phyloP scores from a whole-genome alignment of 352 stramenopile species.

The Phytophthora aleatoria region DNA sequence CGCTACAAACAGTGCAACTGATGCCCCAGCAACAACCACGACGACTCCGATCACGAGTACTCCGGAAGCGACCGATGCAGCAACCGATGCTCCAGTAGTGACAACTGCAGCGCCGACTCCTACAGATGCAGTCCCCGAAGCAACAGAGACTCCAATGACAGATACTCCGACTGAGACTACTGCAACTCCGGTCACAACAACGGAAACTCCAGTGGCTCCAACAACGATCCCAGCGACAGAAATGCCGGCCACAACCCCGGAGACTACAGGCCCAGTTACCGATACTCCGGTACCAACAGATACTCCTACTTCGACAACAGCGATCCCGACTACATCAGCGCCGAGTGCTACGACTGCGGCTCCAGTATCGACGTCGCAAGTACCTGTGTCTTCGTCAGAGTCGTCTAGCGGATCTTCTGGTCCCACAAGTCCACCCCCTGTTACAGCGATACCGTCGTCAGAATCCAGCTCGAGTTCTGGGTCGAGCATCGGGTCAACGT shows the following conservation, averaged over 20 bases:
- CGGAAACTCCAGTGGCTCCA: not conserved
- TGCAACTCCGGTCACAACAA: not conserved
- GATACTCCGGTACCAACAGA: not conserved
- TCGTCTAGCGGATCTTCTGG: slow-evolving; percentile 12
- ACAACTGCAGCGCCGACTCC: not conserved
- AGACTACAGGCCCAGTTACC: not conserved
- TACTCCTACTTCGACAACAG: not conserved
- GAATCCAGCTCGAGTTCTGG: slow-evolving; percentile 11
- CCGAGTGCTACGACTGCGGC: slow-evolving; percentile 1
- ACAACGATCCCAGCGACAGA: slow-evolving; percentile 2
- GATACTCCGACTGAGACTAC: not conserved
- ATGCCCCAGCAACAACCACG: not conserved
- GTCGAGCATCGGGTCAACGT: slow-evolving; percentile 11
- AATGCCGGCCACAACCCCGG: not conserved
- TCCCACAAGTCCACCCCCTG: slow-evolving; percentile 19
- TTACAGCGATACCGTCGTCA: slow-evolving; percentile 15
- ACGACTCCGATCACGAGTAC: not conserved
- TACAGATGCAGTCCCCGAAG: not conserved
- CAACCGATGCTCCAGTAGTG: not conserved
- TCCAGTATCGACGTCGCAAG: not conserved
- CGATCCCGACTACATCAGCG: not conserved
- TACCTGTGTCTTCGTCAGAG: slow-evolving; percentile 5
- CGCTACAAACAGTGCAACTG: not conserved
- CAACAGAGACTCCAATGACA: slow-evolving; percentile 2
- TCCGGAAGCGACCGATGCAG: not conserved